A percentile compares a stretch with the other conserved stretches of the same genome.
Evolutionary conservation across 345 rosid genomes (phyloP).

Genomic region (Acer campestre): DNA sequence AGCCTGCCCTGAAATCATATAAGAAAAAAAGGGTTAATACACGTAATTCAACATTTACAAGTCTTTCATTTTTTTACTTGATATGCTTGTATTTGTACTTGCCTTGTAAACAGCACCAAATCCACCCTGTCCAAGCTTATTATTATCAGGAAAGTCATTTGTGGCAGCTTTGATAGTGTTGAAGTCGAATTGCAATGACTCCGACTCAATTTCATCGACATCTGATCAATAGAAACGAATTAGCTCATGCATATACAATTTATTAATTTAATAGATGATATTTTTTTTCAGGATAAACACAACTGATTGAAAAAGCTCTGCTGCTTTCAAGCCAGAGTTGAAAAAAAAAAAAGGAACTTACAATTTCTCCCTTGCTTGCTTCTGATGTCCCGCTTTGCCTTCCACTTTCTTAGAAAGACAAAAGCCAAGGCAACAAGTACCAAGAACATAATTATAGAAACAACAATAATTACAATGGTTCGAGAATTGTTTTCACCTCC

Average conservation of each 20-base stretch:
- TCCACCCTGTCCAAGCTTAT: slow-evolving; percentile 45
- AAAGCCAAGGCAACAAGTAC: too few relatives aligned
- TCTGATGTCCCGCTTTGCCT: too few relatives aligned
- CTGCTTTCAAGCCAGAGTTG: too few relatives aligned
- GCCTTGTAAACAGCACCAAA: slow-evolving; percentile 65
- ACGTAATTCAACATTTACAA: neutral
- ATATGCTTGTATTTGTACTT: neutral
- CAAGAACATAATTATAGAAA: too few relatives aligned
- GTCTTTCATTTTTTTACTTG: neutral
- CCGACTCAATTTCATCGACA: slow-evolving; percentile 14
- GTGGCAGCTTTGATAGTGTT: slow-evolving; percentile 24
- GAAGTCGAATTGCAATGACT: slow-evolving; percentile 41
- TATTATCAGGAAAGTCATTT: slow-evolving; percentile 21
- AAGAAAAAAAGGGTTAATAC: neutral
- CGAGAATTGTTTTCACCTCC: too few relatives aligned
- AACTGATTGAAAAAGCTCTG: too few relatives aligned
- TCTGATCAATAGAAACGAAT: neutral
- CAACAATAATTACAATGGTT: too few relatives aligned
- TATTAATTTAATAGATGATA: neutral
- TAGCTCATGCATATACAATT: neutral
- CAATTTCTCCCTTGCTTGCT: too few relatives aligned
- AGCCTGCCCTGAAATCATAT: slow-evolving; percentile 37
- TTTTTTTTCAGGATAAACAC: neutral
- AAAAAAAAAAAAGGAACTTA: too few relatives aligned
- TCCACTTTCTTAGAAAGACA: too few relatives aligned